These are phyloP conservation scores for Licmophora abbreviata DNA, from an alignment of 108 stramenopile genomes.

Conservation along the genomic window DNA sequence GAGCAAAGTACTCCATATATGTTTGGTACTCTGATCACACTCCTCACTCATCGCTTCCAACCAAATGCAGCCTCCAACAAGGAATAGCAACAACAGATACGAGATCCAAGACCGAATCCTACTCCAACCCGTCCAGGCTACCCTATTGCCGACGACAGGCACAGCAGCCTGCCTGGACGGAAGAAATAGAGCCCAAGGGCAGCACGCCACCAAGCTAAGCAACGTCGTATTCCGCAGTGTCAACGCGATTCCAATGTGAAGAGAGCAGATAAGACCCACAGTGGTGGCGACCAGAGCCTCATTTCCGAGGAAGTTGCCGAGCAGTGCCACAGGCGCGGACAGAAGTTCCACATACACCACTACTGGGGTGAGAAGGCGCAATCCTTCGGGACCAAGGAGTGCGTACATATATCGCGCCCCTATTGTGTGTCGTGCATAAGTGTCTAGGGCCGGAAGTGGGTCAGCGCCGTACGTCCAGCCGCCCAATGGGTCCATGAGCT, in stretches of 20 bases:
- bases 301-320: slow-evolving; percentile 46
- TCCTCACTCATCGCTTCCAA: slow-evolving; percentile 56
- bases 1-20: slow-evolving; percentile 66
- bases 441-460: slow-evolving; percentile 75
- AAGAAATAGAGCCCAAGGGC: slow-evolving; percentile 62
- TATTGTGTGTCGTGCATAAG: slow-evolving; percentile 72
- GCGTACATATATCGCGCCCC: slow-evolving; percentile 69
- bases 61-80: slow-evolving; percentile 58
- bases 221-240: slow-evolving; percentile 70
- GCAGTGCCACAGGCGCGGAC: slow-evolving; percentile 40
- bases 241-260: slow-evolving; percentile 77
- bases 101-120: too few species aligned
- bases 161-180: slow-evolving; percentile 10
- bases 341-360: slow-evolving; percentile 76
- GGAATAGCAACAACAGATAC: slow-evolving; percentile 16
- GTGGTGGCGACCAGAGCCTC: slow-evolving; percentile 23
- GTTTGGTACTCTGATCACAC: slow-evolving; percentile 53
- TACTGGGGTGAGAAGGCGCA: slow-evolving; percentile 65
- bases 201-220: slow-evolving; percentile 65
- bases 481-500: slow-evolving; percentile 54
- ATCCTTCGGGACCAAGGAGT: slow-evolving; percentile 57
- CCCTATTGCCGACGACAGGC: neutral
- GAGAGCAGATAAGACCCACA: slow-evolving; percentile 37
- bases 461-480: slow-evolving; percentile 70
- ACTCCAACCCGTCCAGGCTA: neutral